Base-by-base conservation (phyloP, 331 rosid species). In the Cydonia oblonga region DNA sequence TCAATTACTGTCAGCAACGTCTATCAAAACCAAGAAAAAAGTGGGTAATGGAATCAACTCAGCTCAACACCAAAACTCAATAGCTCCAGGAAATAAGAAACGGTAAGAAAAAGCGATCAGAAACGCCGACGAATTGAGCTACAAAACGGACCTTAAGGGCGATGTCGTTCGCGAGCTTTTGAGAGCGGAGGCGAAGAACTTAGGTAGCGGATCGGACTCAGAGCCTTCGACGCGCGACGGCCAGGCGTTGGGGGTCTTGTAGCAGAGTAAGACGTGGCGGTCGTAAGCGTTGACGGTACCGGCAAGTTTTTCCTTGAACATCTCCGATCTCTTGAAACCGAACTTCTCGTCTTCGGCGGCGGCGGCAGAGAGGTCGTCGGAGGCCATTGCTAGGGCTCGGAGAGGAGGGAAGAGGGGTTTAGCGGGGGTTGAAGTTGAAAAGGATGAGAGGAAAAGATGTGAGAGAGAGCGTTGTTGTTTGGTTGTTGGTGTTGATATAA, bases 191-290 rank as follows among this genome's bases (percentile, higher is more conserved):
- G 89, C 84, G 13, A 93, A 70, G 53, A 74, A 81, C 71, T 93
- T 87, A 5, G 90, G 88, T 1, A 90, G 88, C 15, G 87, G 88
- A 84, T 93, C 96, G 33, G 81, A 76, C 10, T 90, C 85, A 42
- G 93, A 83, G 64, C 81, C 85, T 75, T 90, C 98, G 7, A 93
- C 83, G 35, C 87, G 88, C 1, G 95, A 66, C 0, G 93, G 86
- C 98, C 98, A 93, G 42, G 63, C 63, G 68, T 33, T 82, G 60
- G 85, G 89, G 67, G 75, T 85, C 92, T 85, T 86, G 84, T 90
- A 89, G 75, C 98, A 89, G 52, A 89, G 89, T 77, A 93, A 93
- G 1, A 93, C 86, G 62, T 93, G 98, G 70, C 98, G 96, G 33
- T 84, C 92, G 86, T 93, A 90, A 10, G 89, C 72, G 20, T 76